These are phyloP conservation scores for Chaetomiaceae sp. DNA, from an alignment of 2,329 filamentous ascomycete genomes.

Conservation along the genomic window DNA sequence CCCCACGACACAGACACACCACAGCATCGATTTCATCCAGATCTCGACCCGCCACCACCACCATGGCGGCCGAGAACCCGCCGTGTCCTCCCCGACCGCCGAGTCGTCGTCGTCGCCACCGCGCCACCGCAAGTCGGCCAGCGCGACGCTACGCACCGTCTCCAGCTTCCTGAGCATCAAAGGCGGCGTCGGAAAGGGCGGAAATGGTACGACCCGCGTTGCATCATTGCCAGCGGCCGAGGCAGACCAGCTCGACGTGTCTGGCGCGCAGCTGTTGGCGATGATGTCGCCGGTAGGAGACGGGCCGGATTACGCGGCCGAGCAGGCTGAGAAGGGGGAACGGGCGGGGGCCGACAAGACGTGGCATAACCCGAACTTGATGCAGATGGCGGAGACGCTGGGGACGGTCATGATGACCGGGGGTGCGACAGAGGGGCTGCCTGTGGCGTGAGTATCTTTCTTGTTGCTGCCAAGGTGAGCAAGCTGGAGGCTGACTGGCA, in stretches of 20 bases:
- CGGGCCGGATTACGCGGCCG: neutral
- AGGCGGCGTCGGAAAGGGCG: neutral
- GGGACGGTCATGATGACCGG: slow-evolving; percentile 33
- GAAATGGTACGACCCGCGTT: neutral
- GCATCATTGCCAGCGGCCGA: neutral
- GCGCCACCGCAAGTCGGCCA: slow-evolving; percentile 9
- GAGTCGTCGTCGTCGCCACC: neutral
- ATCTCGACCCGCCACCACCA: neutral
- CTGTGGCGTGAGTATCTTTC: slow-evolving; percentile 6
- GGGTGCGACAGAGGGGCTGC: slow-evolving; percentile 11
- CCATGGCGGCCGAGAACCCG: too few relatives aligned
- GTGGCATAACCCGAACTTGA: slow-evolving; percentile 37
- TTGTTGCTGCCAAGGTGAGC: too few relatives aligned
- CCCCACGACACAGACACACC: neutral
- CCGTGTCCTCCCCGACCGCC: neutral
- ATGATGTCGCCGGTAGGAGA: slow-evolving; percentile 3
- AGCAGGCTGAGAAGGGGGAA: neutral
- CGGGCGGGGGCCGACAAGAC: slow-evolving; percentile 7
- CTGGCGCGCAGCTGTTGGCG: slow-evolving; percentile 7
- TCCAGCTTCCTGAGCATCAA: slow-evolving; percentile 13
- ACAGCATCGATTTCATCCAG: too few relatives aligned
- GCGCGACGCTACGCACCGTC: slow-evolving; percentile 4
- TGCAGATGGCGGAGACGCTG: slow-evolving; percentile 41
- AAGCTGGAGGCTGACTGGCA: too few relatives aligned
- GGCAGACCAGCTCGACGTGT: neutral